Evolutionary conservation across 1,284 basidiomycete species (phyloP).

Genomic region (Austroboletus niveus): DNA sequence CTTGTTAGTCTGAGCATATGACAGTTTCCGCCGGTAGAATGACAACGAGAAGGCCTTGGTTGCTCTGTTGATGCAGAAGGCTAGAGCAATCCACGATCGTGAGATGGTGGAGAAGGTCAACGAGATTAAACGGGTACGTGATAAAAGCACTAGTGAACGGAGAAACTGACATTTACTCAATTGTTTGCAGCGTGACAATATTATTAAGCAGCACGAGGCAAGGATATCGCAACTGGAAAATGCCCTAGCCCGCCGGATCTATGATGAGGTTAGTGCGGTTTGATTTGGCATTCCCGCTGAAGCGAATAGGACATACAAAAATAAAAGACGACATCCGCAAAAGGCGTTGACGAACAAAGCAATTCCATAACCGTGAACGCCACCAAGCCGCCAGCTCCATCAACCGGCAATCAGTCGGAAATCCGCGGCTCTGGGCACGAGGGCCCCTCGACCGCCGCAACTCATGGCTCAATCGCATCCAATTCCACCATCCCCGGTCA

Average conservation of each 20-base stretch:
- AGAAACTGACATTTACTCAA: slow-evolving; percentile 6
- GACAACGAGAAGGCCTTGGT: slow-evolving; percentile 49
- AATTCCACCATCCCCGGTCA: slow-evolving; percentile 13
- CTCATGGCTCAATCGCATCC: slow-evolving; percentile 6
- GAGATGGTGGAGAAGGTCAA: slow-evolving; percentile 50
- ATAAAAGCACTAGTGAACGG: not conserved
- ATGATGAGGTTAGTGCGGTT: slow-evolving; percentile 33
- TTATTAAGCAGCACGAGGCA: slow-evolving; percentile 38
- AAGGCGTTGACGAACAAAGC: slow-evolving; percentile 14
- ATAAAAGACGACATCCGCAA: slow-evolving; percentile 9
- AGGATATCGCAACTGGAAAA: slow-evolving; percentile 43
- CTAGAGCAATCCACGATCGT: slow-evolving; percentile 46
- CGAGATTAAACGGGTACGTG: slow-evolving; percentile 48
- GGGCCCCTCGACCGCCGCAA: slow-evolving; percentile 7
- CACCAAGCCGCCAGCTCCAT: slow-evolving; percentile 10
- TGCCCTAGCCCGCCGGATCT: slow-evolving; percentile 40
- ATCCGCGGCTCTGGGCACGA: slow-evolving; percentile 19
- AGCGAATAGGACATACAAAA: slow-evolving; percentile 4
- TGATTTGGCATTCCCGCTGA: slow-evolving; percentile 13
- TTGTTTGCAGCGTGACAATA: slow-evolving; percentile 41
- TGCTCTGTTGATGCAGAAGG: slow-evolving; percentile 39
- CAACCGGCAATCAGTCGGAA: slow-evolving; percentile 16
- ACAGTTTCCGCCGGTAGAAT: slow-evolving; percentile 33
- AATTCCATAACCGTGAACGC: slow-evolving; percentile 9
- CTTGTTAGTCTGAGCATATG: slow-evolving; percentile 7